Percentiles rank a stretch among this genome's conserved stretches.
phyloP scores from a whole-genome alignment of 2,329 filamentous ascomycete genomes.

The Alternaria metachromatica region DNA sequence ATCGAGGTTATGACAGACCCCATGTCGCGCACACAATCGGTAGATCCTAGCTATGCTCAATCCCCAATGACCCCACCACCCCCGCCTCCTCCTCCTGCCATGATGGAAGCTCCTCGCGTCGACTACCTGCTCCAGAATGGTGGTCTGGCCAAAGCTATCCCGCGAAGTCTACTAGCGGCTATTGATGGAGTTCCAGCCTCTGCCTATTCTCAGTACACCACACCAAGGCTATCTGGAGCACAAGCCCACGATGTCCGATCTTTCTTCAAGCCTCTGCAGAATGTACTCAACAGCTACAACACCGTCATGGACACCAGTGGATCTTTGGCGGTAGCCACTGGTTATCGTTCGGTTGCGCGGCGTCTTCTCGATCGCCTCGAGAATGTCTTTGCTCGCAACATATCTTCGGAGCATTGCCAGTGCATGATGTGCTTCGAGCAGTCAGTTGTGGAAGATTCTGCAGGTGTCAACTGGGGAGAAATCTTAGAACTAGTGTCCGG shows the following conservation, averaged over 20 bases:
- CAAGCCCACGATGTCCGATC: constrained; percentile 66
- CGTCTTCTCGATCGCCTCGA: constrained; percentile 88
- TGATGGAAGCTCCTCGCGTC: constrained; percentile 76
- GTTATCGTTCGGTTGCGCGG: constrained; percentile 92
- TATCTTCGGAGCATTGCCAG: constrained; percentile 82
- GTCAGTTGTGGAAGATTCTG: constrained; percentile 52
- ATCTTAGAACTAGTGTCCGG: constrained; percentile 93
- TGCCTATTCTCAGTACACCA: constrained; percentile 65
- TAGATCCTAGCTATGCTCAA: constrained; percentile 50
- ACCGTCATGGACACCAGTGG: constrained; percentile 82
- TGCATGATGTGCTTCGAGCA: constrained; percentile 80
- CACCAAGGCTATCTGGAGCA: constrained; percentile 56
- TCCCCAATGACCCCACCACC: constrained; percentile 65
- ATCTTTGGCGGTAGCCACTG: constrained; percentile 92
- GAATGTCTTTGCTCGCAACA: constrained; percentile 90
- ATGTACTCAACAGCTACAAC: constrained; percentile 84
- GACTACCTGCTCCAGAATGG: constrained; percentile 93
- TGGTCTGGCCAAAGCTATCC: constrained; percentile 73
- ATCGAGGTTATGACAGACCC: constrained; percentile 56
- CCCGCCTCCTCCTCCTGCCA: constrained; percentile 75
- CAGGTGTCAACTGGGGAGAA: constrained; percentile 91
- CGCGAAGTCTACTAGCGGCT: constrained; percentile 74
- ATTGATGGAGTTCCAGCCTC: constrained; percentile 63
- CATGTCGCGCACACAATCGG: constrained; percentile 40
- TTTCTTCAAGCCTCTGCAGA: constrained; percentile 83